A percentile compares a stretch with the other conserved stretches of the same genome.
Evolutionary conservation across 2,329 filamentous ascomycete species (phyloP).

Genomic region (Taxawa tesnikishii): DNA sequence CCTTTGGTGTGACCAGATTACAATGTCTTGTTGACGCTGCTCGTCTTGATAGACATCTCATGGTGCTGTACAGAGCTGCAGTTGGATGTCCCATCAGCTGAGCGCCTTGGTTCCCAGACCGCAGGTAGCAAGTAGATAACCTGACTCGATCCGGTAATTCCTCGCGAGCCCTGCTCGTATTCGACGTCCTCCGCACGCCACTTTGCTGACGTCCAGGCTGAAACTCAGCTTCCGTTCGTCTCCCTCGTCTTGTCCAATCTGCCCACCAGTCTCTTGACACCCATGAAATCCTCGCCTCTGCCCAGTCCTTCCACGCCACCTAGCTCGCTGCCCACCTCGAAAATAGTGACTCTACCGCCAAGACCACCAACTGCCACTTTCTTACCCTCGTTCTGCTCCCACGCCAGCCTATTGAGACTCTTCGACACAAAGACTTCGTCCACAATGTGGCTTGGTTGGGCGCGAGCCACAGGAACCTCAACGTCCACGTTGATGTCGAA

Average conservation of each 20-base stretch:
- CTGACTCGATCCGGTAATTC: no score
- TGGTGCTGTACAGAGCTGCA: no score
- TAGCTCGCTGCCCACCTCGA: conserved; percentile 74
- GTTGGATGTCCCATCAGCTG: no score
- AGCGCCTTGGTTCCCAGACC: no score
- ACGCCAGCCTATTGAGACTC: conserved; percentile 87
- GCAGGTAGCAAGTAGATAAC: no score
- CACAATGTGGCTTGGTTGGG: conserved; percentile 29
- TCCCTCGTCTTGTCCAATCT: conserved; percentile 45
- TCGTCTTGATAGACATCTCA: no score
- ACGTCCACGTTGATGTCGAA: conserved; percentile 92
- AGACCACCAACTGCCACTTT: conserved; percentile 82
- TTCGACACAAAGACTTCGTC: conserved; percentile 36
- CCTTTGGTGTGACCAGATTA: no score
- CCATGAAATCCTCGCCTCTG: conserved; percentile 82
- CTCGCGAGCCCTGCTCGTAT: no score
- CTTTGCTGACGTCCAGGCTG: neutral
- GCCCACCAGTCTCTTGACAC: conserved; percentile 78
- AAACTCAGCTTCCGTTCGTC: conserved; percentile 10
- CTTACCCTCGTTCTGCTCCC: conserved; percentile 83
- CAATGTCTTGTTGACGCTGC: no score
- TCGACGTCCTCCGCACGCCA: no score
- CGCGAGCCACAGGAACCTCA: conserved; percentile 78
- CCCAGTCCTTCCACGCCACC: conserved; percentile 69
- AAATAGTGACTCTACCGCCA: conserved; percentile 80